Conservation (phyloP, 257 asterid genomes). For the Nicotiana sylvestris region DNA sequence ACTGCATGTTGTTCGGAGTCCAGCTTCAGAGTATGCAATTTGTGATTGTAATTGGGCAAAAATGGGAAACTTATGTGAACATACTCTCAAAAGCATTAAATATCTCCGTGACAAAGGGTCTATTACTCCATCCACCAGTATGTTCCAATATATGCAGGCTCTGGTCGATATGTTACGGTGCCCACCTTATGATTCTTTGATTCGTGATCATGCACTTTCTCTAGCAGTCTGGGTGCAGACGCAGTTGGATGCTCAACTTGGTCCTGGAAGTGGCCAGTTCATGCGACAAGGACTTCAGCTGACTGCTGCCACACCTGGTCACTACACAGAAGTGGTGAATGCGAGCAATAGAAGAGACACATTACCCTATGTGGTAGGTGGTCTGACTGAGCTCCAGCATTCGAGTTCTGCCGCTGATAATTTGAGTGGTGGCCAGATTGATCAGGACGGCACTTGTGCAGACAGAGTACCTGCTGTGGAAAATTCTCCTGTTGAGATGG, state of each 20-base stretch:
- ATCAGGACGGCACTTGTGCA: background rate
- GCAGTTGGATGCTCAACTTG: constrained; percentile 52
- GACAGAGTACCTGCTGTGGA: constrained; percentile 16
- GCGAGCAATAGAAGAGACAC: constrained; percentile 16
- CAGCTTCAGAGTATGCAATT: constrained; percentile 81
- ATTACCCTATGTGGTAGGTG: constrained; percentile 17
- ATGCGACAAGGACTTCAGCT: constrained; percentile 28
- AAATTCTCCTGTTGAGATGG: constrained; percentile 29
- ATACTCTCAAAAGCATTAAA: constrained; percentile 55
- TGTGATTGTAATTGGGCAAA: constrained; percentile 83
- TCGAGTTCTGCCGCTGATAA: constrained; percentile 15
- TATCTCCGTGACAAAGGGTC: constrained; percentile 55
- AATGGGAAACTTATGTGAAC: constrained; percentile 85
- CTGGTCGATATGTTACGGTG: constrained; percentile 56
- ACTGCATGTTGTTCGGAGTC: constrained; percentile 49
- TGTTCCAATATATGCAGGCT: constrained; percentile 70
- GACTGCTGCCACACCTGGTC: constrained; percentile 16
- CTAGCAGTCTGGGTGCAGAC: constrained; percentile 66
- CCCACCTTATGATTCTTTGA: constrained; percentile 66
- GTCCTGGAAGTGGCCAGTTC: constrained; percentile 25
- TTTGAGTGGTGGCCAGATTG: constrained; percentile 8
- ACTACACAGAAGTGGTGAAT: constrained; percentile 12
- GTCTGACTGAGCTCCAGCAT: constrained; percentile 24
- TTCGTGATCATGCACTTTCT: constrained; percentile 78
- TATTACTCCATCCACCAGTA: constrained; percentile 49